These are phyloP conservation scores for Apiosordaria backusii DNA, from an alignment of 495 filamentous ascomycete species.

Conservation along the genomic window DNA sequence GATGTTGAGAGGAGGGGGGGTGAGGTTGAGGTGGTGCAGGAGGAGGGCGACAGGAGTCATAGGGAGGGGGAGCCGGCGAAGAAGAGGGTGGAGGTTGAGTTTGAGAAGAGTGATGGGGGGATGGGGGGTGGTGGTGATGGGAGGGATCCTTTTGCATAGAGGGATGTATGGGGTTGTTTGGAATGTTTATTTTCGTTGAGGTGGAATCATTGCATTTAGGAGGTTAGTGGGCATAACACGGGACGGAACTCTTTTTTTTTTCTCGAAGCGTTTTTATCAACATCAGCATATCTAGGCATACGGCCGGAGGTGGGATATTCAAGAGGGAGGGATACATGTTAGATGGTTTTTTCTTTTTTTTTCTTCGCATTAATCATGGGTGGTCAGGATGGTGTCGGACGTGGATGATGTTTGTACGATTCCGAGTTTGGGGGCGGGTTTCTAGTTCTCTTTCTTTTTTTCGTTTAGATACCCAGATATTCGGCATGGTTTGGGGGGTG, in stretches of 20 bases:
- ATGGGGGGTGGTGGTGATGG: too few species aligned
- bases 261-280: too few species aligned
- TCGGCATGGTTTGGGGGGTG: neutral
- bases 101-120: neutral
- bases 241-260: neutral
- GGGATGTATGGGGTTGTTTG: slow-evolving; percentile 1
- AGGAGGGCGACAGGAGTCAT: slow-evolving; percentile 23
- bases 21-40: slow-evolving; percentile 44
- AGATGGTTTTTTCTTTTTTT: too few species aligned
- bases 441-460: neutral
- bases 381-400: too few species aligned
- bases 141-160: slow-evolving; percentile 30
- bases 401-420: too few species aligned
- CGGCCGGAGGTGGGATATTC: too few species aligned
- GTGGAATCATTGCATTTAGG: neutral
- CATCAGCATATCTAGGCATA: too few species aligned
- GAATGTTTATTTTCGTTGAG: too few species aligned
- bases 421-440: too few species aligned
- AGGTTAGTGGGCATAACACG: neutral
- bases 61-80: slow-evolving; percentile 38
- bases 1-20: slow-evolving; percentile 29
- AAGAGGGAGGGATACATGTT: too few species aligned
- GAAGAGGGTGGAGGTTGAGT: slow-evolving; percentile 46
- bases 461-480: neutral
- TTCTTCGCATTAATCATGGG: too few species aligned